Percentiles rank a stretch among this genome's conserved stretches.
phyloP scores from a whole-genome alignment of 768 basidiomycete genomes.

The Chalciporus pseudorubinellus region DNA sequence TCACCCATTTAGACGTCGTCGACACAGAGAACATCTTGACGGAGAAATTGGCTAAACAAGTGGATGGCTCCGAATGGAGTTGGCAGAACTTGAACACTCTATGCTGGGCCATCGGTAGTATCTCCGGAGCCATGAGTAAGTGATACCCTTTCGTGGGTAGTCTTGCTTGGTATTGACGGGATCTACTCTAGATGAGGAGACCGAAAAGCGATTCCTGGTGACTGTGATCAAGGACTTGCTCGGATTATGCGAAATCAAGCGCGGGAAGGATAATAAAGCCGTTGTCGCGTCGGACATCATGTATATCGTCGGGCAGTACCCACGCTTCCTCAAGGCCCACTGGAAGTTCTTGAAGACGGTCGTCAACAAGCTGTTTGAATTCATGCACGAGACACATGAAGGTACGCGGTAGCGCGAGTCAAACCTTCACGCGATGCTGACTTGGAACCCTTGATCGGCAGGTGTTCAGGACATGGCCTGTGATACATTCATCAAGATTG shows the following conservation, averaged over 20 bases:
- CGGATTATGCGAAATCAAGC: conserved; percentile 97
- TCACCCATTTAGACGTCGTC: conserved; percentile 93
- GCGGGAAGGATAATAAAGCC: conserved; percentile 99
- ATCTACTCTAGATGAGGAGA: conserved; percentile 78
- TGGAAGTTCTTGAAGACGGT: conserved; percentile 99
- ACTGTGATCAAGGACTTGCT: conserved; percentile 98
- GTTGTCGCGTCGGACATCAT: conserved; percentile 95
- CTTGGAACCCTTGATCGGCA: conserved; percentile 25
- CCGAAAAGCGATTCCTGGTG: conserved; percentile 97
- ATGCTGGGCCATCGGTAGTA: conserved; percentile 99
- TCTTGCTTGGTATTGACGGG: neutral
- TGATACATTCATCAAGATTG: conserved; percentile 99
- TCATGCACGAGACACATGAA: conserved; percentile 99
- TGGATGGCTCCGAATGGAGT: conserved; percentile 97
- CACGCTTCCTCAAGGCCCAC: conserved; percentile 98
- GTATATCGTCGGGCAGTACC: conserved; percentile 99
- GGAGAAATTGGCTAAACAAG: conserved; percentile 96
- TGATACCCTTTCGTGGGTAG: conserved; percentile 12
- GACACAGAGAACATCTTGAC: conserved; percentile 98
- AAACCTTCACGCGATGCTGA: conserved; percentile 2
- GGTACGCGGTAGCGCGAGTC: conserved; percentile 39
- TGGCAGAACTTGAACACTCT: conserved; percentile 99
- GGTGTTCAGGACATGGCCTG: conserved; percentile 99
- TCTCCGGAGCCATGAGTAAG: conserved; percentile 98
- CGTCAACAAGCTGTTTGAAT: conserved; percentile 98